phyloP scores from a whole-genome alignment of 345 rosid genomes.

The Eucalyptus camaldulensis region DNA sequence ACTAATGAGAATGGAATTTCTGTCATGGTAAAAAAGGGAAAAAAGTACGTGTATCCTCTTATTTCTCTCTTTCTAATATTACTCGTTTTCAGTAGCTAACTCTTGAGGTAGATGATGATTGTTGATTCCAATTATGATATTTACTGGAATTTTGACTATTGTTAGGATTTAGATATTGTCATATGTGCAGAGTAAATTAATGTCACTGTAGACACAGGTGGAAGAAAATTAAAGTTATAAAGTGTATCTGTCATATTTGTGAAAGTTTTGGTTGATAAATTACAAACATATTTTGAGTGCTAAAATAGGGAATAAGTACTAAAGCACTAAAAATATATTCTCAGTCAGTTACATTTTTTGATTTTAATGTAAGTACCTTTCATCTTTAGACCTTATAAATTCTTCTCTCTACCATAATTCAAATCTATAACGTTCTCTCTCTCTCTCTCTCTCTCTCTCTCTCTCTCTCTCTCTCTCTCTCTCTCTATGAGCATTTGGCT shows the following conservation, averaged over 20 bases:
- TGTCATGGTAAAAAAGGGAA: neutral
- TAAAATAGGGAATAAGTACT: neutral
- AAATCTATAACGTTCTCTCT: neutral
- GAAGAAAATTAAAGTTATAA: neutral
- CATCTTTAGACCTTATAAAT: neutral
- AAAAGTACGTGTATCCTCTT: neutral
- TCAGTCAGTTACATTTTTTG: neutral
- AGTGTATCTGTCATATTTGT: neutral
- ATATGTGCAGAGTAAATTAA: neutral
- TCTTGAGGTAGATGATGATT: neutral
- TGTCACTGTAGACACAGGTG: neutral
- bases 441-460: neutral
- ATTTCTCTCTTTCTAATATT: neutral
- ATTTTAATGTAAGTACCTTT: neutral
- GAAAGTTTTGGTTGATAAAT: neutral
- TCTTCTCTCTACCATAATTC: neutral
- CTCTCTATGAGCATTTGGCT: neutral
- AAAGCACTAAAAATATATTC: neutral
- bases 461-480: neutral
- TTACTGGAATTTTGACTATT: neutral
- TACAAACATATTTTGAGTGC: neutral
- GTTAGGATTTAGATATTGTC: neutral
- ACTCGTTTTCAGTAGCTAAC: neutral
- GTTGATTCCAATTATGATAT: neutral
- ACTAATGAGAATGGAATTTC: neutral